Evolutionary conservation across 129 eudicot genomes (phyloP).

Genomic region (Sambucus nigra): DNA sequence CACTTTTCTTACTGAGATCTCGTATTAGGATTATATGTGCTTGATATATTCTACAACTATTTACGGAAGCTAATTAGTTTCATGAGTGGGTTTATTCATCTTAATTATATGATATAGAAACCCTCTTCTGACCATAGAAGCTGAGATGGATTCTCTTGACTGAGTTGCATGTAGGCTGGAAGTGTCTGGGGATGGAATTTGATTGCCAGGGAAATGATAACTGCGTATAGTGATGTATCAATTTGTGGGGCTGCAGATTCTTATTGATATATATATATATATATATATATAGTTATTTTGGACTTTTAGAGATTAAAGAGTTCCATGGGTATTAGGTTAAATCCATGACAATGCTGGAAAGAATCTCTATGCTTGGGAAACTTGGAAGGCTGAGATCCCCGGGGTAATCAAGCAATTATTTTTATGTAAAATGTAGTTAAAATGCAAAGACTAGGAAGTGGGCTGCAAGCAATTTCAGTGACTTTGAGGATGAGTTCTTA

Average conservation of each 20-base stretch:
- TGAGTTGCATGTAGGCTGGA: slow-evolving; percentile 7
- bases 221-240: background rate
- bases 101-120: background rate
- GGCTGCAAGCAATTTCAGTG: slow-evolving; percentile 1
- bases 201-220: slow-evolving; percentile 2
- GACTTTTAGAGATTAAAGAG: slow-evolving; percentile 11
- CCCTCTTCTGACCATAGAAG: no score
- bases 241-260: slow-evolving; percentile 5
- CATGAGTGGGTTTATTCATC: background rate
- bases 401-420: slow-evolving; percentile 2
- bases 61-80: background rate
- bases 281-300: no score
- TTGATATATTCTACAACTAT: background rate
- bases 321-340: slow-evolving; percentile 3
- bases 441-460: background rate
- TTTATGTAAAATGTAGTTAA: background rate
- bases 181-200: slow-evolving; percentile 3
- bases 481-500: slow-evolving; percentile 6
- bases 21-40: background rate
- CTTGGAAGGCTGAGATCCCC: slow-evolving; percentile 10
- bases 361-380: background rate
- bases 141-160: background rate
- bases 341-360: background rate
- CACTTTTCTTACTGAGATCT: background rate
- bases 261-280: background rate